Percentiles rank a stretch among this genome's conserved stretches.
Evolutionary conservation across 371 early-diverging fungal genomes (phyloP).

Genomic region (Massospora cicadina): DNA sequence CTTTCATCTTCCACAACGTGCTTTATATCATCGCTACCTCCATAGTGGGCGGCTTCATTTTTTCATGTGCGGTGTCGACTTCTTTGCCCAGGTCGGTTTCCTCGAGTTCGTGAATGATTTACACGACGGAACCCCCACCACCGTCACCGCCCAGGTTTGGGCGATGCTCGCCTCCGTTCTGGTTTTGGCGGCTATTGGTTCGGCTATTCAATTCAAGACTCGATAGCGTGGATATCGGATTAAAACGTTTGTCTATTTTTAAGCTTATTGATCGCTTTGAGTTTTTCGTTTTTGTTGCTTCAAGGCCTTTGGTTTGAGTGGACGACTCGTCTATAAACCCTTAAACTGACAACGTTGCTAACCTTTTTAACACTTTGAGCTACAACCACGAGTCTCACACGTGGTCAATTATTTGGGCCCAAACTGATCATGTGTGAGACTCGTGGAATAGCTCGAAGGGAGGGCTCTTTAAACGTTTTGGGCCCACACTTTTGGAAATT

Average conservation of each 20-base stretch:
- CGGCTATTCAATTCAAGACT: neutral
- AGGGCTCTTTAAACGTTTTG: no score
- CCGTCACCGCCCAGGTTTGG: neutral
- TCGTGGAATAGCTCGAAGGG: no score
- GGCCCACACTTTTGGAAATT: no score
- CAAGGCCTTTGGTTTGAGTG: no score
- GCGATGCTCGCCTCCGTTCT: neutral
- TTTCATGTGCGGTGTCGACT: neutral
- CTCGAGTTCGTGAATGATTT: neutral
- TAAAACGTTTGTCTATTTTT: neutral
- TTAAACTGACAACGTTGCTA: no score
- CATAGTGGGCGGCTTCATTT: neutral
- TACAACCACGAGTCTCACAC: no score
- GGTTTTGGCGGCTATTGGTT: neutral
- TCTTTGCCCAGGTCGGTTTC: neutral
- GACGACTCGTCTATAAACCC: no score
- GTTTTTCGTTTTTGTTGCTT: no score
- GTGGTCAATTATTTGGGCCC: no score
- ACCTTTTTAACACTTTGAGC: no score
- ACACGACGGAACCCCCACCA: neutral
- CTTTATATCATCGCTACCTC: neutral
- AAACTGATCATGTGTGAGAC: no score
- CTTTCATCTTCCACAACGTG: neutral
- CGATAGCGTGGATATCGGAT: neutral
- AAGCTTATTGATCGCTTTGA: no score